These are phyloP conservation scores for Dicorynia guianensis DNA, from an alignment of 306 rosid species.

Conservation along the genomic window DNA sequence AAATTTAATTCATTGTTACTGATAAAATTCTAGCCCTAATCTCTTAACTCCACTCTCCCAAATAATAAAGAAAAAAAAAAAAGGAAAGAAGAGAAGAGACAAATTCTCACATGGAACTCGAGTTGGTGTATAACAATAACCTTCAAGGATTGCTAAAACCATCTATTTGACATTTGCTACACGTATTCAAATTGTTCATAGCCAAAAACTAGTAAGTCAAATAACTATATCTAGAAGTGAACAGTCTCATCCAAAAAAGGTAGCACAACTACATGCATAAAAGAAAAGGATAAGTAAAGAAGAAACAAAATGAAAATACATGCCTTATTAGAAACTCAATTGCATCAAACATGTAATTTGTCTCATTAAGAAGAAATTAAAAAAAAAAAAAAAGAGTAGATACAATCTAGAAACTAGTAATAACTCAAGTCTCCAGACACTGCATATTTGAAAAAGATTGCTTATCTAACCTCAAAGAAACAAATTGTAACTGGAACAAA, in stretches of 20 bases:
- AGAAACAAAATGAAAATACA: too few species aligned
- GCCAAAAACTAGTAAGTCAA: too few species aligned
- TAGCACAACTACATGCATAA: background rate
- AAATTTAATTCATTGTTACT: background rate
- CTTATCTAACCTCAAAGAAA: too few species aligned
- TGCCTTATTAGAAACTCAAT: too few species aligned
- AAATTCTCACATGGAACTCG: background rate
- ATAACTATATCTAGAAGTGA: background rate
- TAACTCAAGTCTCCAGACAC: background rate
- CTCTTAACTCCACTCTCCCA: conserved; percentile 6
- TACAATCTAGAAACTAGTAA: background rate
- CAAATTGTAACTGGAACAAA: too few species aligned
- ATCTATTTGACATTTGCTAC: too few species aligned
- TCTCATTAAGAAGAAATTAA: too few species aligned
- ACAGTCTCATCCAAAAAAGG: background rate
- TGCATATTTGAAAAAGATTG: too few species aligned
- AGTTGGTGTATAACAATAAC: background rate
- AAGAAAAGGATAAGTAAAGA: too few species aligned
- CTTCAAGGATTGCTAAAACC: background rate
- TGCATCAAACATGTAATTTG: too few species aligned
- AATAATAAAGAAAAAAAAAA: background rate
- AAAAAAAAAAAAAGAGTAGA: background rate
- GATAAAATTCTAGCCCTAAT: background rate
- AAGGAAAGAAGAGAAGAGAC: background rate
- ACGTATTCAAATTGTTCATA: too few species aligned